Evolutionary conservation across 1,284 basidiomycete genomes (phyloP).

Genomic region (Coniferiporia weirii): DNA sequence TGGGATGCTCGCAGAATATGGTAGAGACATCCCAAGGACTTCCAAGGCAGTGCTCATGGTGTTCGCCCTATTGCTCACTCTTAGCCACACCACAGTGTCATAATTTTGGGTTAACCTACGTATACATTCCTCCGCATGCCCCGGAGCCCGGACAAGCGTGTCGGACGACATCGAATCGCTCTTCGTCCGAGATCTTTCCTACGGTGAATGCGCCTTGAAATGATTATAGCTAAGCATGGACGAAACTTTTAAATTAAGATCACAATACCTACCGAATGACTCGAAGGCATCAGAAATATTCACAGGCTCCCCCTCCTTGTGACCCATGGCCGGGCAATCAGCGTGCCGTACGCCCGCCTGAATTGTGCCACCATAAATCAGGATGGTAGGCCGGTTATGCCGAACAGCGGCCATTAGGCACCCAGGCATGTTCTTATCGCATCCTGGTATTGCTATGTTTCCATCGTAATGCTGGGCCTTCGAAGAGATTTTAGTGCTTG

Average conservation of each 20-base stretch:
- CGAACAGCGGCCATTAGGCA: conserved; percentile 80
- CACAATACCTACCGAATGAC: conserved; percentile 52
- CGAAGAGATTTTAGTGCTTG: not conserved
- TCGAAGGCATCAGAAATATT: conserved; percentile 84
- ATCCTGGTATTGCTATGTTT: conserved; percentile 80
- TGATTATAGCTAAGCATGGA: conserved; percentile 14
- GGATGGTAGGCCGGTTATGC: conserved; percentile 81
- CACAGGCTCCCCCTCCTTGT: conserved; percentile 71
- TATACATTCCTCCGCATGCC: conserved; percentile 83
- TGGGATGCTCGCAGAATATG: conserved; percentile 83
- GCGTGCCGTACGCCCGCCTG: conserved; percentile 68
- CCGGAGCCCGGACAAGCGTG: conserved; percentile 80
- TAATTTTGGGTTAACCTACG: conserved; percentile 35
- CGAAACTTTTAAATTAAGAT: conserved; percentile 5
- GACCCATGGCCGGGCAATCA: conserved; percentile 77
- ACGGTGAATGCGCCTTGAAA: conserved; percentile 61
- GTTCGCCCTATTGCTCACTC: conserved; percentile 50
- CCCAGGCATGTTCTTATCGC: conserved; percentile 94
- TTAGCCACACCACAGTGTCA: not conserved
- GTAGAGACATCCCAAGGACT: conserved; percentile 88
- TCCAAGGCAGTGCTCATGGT: conserved; percentile 90
- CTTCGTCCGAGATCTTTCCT: conserved; percentile 71
- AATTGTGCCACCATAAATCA: conserved; percentile 85
- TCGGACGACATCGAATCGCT: conserved; percentile 75
- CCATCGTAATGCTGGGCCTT: conserved; percentile 84